Evolutionary conservation across 2,329 filamentous ascomycete genomes (phyloP), one percentile per base, ranked within the genome.

Genomic region (Ophiognomonia clavigignenti-juglandacearum): DNA sequence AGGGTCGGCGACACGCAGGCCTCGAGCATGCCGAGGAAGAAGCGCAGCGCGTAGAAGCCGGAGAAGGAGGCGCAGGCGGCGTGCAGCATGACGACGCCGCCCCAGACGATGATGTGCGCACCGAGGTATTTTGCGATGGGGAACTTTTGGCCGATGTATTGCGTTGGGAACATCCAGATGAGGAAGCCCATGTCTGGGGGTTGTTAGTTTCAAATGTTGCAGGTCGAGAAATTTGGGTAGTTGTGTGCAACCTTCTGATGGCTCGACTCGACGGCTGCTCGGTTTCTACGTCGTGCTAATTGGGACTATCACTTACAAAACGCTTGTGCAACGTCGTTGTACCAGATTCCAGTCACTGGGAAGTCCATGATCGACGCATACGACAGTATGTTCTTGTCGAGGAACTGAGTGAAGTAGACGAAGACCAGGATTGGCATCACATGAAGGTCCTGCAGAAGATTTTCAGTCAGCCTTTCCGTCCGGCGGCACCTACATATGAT

Each of bases 81-180:
- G 42, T 58, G 56, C 32, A 54, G 56, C 4, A 51, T 45, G 6
- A 61, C 54, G 2, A 60, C 57, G 3, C 59, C 53, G 1, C 70
- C 71, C 71, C 72, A 74, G 20, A 67, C 56, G 4, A 67, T 54
- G 20, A 67, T 59, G 46, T 65, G 66, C 9, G 56, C 54, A 0
- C 64, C 64, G 4, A 66, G 57, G 44, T 64, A 64, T 34, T 64
- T 66, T 36, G 56, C 64, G 5, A 66, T 49, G n/a, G 63, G 63
- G 5, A 64, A 56, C 42, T 56, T 40, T 51, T 62, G 58, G 32
- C 66, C 51, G 23, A 63, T 45, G 42, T 58, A 57, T 6, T 64
- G 64, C 26, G 68, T 67, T n/a, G 39, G 45, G n/a, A 47, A 47
- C 40, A 43, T 43, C 40, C 40, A 43, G n/a, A 43, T 20, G 27